Conservation (phyloP, 179 eudicot species). For the Carnegiea gigantea region DNA sequence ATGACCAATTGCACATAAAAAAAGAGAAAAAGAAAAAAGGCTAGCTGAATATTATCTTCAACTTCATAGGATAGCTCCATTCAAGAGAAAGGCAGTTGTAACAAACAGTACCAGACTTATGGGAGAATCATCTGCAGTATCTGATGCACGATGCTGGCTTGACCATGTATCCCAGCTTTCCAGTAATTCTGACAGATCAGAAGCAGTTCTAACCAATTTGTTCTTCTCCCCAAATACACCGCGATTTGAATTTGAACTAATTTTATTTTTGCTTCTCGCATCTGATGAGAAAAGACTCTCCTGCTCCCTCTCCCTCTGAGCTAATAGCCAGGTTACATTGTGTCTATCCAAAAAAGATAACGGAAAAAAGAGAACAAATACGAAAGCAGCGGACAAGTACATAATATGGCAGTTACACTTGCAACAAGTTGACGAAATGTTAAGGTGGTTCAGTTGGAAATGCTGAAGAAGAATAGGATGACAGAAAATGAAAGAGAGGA, state of each 20-base stretch:
- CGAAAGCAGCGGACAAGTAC: background rate
- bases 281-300: constrained; percentile 25
- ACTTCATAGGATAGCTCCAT: background rate
- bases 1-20: background rate
- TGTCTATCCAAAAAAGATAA: background rate
- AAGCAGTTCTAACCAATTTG: constrained; percentile 34
- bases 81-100: background rate
- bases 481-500: background rate
- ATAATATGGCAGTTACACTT: background rate
- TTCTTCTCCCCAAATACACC: constrained; percentile 22
- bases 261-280: constrained; percentile 29
- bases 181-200: constrained; percentile 33
- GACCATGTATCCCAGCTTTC: constrained; percentile 33
- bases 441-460: background rate
- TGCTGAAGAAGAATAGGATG: background rate
- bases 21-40: background rate
- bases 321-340: background rate
- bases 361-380: too few relatives aligned
- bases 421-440: background rate
- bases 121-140: constrained; percentile 54
- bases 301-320: constrained; percentile 44
- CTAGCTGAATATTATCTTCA: background rate
- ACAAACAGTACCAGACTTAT: constrained; percentile 34
- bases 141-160: constrained; percentile 31
- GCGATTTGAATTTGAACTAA: constrained; percentile 14